Evolutionary conservation across 2,329 filamentous ascomycete species (phyloP).

Genomic region (Alternaria hordeiaustralica): DNA sequence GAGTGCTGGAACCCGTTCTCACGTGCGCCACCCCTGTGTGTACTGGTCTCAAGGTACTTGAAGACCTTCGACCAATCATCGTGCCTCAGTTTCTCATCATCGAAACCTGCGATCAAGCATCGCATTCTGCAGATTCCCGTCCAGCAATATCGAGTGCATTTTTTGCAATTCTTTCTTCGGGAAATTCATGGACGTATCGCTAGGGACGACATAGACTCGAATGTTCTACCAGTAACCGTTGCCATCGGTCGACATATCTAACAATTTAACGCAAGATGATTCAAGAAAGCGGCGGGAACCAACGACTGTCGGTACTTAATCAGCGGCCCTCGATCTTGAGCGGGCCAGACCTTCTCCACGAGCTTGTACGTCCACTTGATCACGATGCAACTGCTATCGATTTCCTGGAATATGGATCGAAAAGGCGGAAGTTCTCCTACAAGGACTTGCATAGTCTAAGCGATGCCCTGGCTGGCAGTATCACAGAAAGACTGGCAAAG

Average conservation of each 20-base stretch:
- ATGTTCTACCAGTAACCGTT: not conserved
- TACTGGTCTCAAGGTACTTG: conserved; percentile 25
- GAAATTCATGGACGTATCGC: not conserved
- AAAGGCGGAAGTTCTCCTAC: conserved; percentile 64
- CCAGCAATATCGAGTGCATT: not conserved
- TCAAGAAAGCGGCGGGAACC: conserved; percentile 12
- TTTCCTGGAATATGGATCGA: conserved; percentile 61
- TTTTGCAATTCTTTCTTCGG: not conserved
- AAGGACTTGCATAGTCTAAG: conserved; percentile 65
- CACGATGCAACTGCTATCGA: conserved; percentile 64
- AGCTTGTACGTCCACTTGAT: conserved; percentile 63
- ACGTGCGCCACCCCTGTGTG: conserved; percentile 30
- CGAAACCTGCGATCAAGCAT: conserved; percentile 7
- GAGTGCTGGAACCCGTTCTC: conserved; percentile 22
- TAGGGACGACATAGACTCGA: not conserved
- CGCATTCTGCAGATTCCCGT: not conserved
- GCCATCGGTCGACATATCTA: conserved; percentile 3
- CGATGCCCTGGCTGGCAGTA: conserved; percentile 58
- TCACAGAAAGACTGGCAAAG: conserved; percentile 25
- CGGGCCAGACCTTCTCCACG: conserved; percentile 65
- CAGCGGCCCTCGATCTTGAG: conserved; percentile 57
- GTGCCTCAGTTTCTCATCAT: conserved; percentile 45
- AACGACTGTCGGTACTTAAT: conserved; percentile 59
- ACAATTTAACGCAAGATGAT: conserved; percentile 34
- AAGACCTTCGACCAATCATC: conserved; percentile 36